phyloP scores from a whole-genome alignment of 176 grass and related monocot genomes.

The Avena insularis region DNA sequence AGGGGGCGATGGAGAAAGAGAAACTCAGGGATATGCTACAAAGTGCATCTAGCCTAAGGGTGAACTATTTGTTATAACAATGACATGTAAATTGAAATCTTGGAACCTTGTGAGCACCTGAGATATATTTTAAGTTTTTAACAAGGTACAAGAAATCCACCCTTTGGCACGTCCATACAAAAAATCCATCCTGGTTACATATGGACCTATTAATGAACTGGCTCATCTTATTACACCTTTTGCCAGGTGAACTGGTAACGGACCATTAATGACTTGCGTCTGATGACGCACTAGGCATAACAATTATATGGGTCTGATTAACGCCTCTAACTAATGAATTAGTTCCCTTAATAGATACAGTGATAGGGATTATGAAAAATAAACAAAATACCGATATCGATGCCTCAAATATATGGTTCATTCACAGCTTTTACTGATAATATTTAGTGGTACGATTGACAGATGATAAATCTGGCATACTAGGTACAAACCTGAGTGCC shows the following conservation, averaged over 20 bases:
- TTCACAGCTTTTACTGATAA: background rate
- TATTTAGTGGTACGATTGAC: background rate
- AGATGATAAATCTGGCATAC: conserved; percentile 13
- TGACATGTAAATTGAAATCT: background rate
- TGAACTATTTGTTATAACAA: background rate
- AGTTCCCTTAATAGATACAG: conserved; percentile 27
- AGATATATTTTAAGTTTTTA: conserved; percentile 4
- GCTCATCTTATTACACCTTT: background rate
- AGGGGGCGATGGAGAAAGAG: background rate
- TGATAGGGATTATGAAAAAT: background rate
- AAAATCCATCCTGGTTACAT: background rate
- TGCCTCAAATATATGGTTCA: background rate
- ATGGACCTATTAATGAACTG: background rate
- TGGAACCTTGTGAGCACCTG: conserved; percentile 2
- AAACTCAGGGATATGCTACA: conserved; percentile 12
- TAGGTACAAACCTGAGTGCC: conserved; percentile 67
- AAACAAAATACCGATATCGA: background rate
- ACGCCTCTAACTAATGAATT: background rate
- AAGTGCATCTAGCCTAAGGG: background rate
- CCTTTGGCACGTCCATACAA: background rate
- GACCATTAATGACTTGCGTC: background rate
- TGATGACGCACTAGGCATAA: conserved; percentile 7
- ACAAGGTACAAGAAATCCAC: background rate
- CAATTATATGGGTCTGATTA: conserved; percentile 3
- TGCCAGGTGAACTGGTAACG: background rate